Evolutionary conservation across 2,329 filamentous ascomycete genomes (phyloP).

Genomic region (Ilyonectria destructans): DNA sequence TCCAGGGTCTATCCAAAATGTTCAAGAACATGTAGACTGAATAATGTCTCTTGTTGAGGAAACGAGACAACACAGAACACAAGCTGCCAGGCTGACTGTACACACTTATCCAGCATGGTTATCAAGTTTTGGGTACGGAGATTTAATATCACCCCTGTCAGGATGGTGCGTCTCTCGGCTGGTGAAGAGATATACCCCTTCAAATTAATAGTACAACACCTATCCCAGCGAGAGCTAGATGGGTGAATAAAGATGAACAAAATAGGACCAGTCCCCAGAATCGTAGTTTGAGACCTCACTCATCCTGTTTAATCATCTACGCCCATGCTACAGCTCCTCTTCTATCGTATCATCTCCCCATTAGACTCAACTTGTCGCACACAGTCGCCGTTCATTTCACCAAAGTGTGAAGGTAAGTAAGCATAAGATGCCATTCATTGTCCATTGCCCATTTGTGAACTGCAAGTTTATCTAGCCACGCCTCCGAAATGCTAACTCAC

Average conservation of each 20-base stretch:
- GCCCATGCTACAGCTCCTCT: background rate
- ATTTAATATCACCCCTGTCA: background rate
- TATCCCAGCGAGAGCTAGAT: background rate
- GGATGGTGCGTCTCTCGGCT: background rate
- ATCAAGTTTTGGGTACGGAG: background rate
- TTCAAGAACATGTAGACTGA: slow-evolving; percentile 60
- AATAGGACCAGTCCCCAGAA: background rate
- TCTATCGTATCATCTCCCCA: background rate
- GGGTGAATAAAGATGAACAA: background rate
- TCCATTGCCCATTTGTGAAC: slow-evolving; percentile 15
- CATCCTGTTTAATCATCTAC: too few species aligned
- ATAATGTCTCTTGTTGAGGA: background rate
- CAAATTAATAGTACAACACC: background rate
- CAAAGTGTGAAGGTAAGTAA: background rate
- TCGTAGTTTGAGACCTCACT: background rate
- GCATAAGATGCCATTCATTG: background rate
- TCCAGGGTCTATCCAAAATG: slow-evolving; percentile 59
- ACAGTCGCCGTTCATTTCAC: background rate
- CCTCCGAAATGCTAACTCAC: slow-evolving; percentile 16
- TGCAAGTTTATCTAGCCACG: slow-evolving; percentile 32
- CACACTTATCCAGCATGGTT: background rate
- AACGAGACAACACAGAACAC: background rate
- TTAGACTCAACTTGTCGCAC: background rate
- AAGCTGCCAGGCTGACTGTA: slow-evolving; percentile 1
- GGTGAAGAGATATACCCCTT: slow-evolving; percentile 4